Evolutionary conservation across 1,284 basidiomycete species (phyloP), one percentile per base, ranked within the genome.

Genomic region (Meripilus lineatus): DNA sequence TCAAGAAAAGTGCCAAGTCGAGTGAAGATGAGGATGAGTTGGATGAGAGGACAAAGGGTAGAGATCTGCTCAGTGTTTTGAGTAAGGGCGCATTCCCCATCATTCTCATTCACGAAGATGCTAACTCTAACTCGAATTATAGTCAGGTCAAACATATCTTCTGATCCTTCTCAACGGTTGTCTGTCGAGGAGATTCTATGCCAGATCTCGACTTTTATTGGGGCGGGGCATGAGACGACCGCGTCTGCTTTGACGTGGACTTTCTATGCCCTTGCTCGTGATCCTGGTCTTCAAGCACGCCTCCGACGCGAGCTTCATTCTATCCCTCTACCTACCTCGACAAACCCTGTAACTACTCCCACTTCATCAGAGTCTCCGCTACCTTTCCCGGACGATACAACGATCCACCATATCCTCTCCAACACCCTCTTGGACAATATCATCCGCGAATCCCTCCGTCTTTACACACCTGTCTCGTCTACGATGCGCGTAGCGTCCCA

Each of bases 171-270:
- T 18, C 10, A 35, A 35, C 18, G 69, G 18, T 74, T 91, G 69
- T 74, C 75, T 6, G 74, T 79, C 34, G 66, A 71, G 13, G 86
- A 91, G 55, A 77, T 86, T 3, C 65, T 83, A 21, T 84, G 77
- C 46, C 86, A 90, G 60, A 86, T 91, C 49, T 80, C 81, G 6
- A 90, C 84, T 0, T 87, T 91, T 59, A 72, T 91, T 38, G 72
- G 78, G n/a, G 79, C 79, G 2, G 61, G 79, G 15, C 73, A 81
- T 61, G 81, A 84, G 57, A 81, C 77, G 4, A 74, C 73, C 14
- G 65, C 72, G 0, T 81, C 78, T 0, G 79, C 83, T 1, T 66
- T 87, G 1, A 77, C 82, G 4, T 93, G 88, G 88, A 78, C 75
- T 45, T 65, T 90, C 1, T 83, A 82, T 58, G 74, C 77, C 21